phyloP scores from a whole-genome alignment of 176 grass and related monocot genomes.

The Triticum urartu region DNA sequence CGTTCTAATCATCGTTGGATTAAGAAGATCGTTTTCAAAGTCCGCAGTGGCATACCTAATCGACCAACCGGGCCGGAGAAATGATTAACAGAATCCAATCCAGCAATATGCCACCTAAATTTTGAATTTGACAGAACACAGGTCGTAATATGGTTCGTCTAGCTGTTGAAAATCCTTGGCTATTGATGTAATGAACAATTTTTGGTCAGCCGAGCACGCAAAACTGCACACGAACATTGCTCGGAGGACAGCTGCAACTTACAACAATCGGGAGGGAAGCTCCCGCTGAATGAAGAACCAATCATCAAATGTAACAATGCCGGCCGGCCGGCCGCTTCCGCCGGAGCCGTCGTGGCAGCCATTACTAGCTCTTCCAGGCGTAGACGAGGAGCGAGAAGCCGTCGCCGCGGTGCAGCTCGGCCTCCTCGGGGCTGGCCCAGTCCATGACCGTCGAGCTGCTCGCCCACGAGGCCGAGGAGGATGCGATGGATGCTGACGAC shows the following conservation, averaged over 20 bases:
- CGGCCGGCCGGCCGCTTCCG: neutral
- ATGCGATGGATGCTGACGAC: constrained; percentile 52
- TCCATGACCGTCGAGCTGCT: constrained; percentile 87
- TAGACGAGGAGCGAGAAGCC: constrained; percentile 91
- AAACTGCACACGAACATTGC: constrained; percentile 60
- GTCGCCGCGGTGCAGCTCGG: constrained; percentile 64
- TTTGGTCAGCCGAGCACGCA: constrained; percentile 38
- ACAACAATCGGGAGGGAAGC: constrained; percentile 45
- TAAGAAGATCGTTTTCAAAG: constrained; percentile 13
- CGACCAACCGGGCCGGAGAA: neutral
- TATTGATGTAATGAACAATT: constrained; percentile 8
- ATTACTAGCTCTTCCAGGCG: constrained; percentile 61
- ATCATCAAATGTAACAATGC: constrained; percentile 45
- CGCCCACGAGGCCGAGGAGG: constrained; percentile 48
- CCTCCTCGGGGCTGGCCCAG: constrained; percentile 77
- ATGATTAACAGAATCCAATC: constrained; percentile 22
- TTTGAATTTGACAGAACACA: neutral
- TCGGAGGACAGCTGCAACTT: constrained; percentile 45
- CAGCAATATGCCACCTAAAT: constrained; percentile 9
- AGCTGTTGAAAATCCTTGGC: constrained; percentile 9
- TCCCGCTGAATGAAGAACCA: constrained; percentile 30
- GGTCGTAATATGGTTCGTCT: neutral
- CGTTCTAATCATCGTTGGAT: neutral
- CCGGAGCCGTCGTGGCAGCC: neutral
- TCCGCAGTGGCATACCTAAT: constrained; percentile 20